These are phyloP conservation scores for Pythium volutum DNA, from an alignment of 352 stramenopile species.

Conservation along the genomic window DNA sequence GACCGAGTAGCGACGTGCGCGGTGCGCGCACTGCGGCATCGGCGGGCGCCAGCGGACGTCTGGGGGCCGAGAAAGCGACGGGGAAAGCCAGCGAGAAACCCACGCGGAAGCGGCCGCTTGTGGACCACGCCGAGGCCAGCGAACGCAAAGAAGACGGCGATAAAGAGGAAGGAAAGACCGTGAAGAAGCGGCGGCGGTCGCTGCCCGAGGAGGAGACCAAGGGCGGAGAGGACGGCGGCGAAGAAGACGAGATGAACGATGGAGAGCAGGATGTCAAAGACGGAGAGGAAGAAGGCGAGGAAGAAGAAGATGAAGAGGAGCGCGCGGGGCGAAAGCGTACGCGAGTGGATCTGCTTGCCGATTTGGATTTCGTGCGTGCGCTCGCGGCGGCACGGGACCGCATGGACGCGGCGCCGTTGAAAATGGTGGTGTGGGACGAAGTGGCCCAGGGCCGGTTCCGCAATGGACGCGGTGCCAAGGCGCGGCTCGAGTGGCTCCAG, in stretches of 20 bases:
- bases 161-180: neutral
- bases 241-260: neutral
- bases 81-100: neutral
- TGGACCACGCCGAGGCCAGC: neutral
- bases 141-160: neutral
- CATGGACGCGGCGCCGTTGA: slow-evolving; percentile 5
- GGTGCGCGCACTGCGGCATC: neutral
- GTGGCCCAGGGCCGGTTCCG: slow-evolving; percentile 1
- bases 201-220: neutral
- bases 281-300: neutral
- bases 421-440: slow-evolving; percentile 11
- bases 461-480: neutral
- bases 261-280: slow-evolving; percentile 1
- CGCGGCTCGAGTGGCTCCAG: slow-evolving; percentile 8
- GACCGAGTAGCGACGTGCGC: neutral
- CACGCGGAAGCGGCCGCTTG: neutral
- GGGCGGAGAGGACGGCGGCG: neutral
- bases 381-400: neutral
- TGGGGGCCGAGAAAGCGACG: neutral
- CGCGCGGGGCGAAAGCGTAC: neutral
- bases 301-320: neutral
- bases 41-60: neutral
- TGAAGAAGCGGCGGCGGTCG: neutral
- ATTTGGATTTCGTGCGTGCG: neutral
- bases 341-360: neutral